A percentile compares a stretch with the other conserved stretches of the same genome.
Evolutionary conservation across 768 basidiomycete species (phyloP).

Genomic region (Suillus luteus): DNA sequence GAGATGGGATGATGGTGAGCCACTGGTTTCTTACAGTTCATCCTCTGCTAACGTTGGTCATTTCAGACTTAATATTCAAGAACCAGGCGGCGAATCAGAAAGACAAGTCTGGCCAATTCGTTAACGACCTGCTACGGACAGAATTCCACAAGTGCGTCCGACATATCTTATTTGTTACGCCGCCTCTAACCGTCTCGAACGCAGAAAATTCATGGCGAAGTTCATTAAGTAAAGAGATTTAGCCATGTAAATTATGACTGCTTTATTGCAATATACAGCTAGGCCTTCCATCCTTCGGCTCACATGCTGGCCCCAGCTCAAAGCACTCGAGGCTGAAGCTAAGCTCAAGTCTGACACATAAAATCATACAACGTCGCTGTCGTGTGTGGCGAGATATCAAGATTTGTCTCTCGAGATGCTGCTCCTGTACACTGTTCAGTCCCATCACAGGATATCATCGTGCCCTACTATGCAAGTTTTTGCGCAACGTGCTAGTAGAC

Average conservation of each 20-base stretch:
- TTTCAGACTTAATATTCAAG: conserved; percentile 93
- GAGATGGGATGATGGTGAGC: conserved; percentile 92
- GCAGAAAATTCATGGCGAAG: conserved; percentile 89
- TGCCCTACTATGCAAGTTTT: neutral
- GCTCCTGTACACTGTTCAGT: neutral
- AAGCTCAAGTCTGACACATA: too few species aligned
- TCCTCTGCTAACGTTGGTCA: conserved; percentile 11
- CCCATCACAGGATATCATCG: neutral
- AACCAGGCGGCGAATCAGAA: conserved; percentile 83
- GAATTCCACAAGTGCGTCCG: conserved; percentile 85
- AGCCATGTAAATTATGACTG: neutral
- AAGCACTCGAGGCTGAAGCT: neutral
- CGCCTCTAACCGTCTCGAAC: conserved; percentile 10
- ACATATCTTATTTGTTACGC: conserved; percentile 7
- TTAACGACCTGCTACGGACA: conserved; percentile 92
- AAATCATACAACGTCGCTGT: neutral
- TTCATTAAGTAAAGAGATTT: conserved; percentile 64
- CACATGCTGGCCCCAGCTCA: neutral
- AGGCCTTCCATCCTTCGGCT: neutral
- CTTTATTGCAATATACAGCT: neutral
- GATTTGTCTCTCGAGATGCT: neutral
- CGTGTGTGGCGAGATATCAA: neutral
- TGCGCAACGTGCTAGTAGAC: neutral
- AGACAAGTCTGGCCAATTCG: conserved; percentile 77
- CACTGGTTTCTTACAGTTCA: conserved; percentile 5